Percentiles rank a stretch among this genome's conserved stretches.
Conservation (phyloP, 805 yeast species). For the Spathaspora gorwiae region DNA sequence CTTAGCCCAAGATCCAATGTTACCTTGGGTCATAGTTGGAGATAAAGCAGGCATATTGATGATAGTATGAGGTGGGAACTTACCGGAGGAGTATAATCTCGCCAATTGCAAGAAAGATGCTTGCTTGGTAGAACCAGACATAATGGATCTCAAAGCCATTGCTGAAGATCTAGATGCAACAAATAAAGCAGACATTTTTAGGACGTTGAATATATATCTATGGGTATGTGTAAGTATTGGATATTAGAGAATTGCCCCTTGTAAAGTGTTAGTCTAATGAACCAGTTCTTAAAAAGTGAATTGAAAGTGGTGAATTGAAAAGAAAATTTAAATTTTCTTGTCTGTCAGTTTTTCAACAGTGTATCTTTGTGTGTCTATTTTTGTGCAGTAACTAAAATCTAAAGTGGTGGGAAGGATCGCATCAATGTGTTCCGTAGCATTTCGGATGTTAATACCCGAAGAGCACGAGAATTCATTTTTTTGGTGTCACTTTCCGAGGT, state of each 20-base stretch:
- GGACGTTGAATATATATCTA: conserved; percentile 1
- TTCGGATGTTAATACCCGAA: background rate
- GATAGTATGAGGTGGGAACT: conserved; percentile 78
- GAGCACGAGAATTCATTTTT: too few relatives aligned
- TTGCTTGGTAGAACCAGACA: conserved; percentile 9
- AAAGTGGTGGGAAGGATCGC: too few relatives aligned
- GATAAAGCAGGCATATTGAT: conserved; percentile 98
- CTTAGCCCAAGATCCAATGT: conserved; percentile 86
- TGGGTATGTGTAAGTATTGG: background rate
- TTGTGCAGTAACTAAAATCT: too few relatives aligned
- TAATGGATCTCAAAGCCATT: conserved; percentile 12
- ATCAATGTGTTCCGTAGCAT: conserved; percentile 15
- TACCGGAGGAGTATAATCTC: conserved; percentile 39
- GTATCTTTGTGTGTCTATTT: too few relatives aligned
- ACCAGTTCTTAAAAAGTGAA: too few relatives aligned
- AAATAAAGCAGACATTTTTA: conserved; percentile 32
- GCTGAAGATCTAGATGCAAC: conserved; percentile 26
- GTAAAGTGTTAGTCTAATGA: too few relatives aligned
- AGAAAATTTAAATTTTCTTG: too few relatives aligned
- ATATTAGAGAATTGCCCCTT: too few relatives aligned
- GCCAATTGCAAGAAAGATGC: conserved; percentile 26
- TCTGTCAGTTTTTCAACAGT: too few relatives aligned
- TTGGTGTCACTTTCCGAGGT: too few relatives aligned
- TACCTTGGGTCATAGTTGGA: conserved; percentile 99
- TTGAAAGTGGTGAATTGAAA: too few relatives aligned